Percentiles rank a stretch among this genome's conserved stretches.
These are phyloP conservation scores for Plantago ovata DNA, from an alignment of 257 asterid genomes.

Conservation along the genomic window DNA sequence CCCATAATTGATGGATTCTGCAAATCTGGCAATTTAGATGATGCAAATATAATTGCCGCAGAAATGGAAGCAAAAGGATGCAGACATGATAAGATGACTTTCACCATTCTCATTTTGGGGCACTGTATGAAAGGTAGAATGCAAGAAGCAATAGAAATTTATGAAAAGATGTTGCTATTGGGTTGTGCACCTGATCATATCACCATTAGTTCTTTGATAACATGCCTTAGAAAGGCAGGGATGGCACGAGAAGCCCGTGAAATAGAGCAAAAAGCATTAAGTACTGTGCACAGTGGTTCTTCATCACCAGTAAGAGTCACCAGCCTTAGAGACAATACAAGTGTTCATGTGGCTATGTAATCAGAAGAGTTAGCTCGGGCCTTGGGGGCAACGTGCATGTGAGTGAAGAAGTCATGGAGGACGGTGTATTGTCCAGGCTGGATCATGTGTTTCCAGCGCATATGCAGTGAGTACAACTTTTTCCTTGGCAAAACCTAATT, in stretches of 20 bases:
- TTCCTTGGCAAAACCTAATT: too few species aligned
- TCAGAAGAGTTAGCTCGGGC: slow-evolving; percentile 14
- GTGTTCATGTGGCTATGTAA: slow-evolving; percentile 59
- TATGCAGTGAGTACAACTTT: too few species aligned
- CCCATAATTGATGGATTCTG: slow-evolving; percentile 89
- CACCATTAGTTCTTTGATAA: slow-evolving; percentile 42
- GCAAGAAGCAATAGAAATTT: slow-evolving; percentile 63
- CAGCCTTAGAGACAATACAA: slow-evolving; percentile 31
- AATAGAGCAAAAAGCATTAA: slow-evolving; percentile 44
- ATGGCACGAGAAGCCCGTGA: slow-evolving; percentile 70
- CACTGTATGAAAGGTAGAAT: slow-evolving; percentile 98
- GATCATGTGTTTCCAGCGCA: too few species aligned
- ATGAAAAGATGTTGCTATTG: slow-evolving; percentile 59
- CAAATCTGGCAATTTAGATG: slow-evolving; percentile 79
- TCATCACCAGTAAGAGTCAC: slow-evolving; percentile 36
- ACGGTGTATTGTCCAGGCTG: too few species aligned
- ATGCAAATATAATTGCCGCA: slow-evolving; percentile 62
- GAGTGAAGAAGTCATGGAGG: too few species aligned
- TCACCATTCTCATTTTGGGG: slow-evolving; percentile 84
- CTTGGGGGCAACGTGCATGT: background rate
- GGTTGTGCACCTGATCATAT: slow-evolving; percentile 73
- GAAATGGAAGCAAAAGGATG: slow-evolving; percentile 87
- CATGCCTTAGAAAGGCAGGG: slow-evolving; percentile 86
- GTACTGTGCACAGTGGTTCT: slow-evolving; percentile 22
- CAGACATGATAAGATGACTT: slow-evolving; percentile 75